phyloP scores from a whole-genome alignment of 169 alveolate genomes.

The Perkinsus chesapeaki region DNA sequence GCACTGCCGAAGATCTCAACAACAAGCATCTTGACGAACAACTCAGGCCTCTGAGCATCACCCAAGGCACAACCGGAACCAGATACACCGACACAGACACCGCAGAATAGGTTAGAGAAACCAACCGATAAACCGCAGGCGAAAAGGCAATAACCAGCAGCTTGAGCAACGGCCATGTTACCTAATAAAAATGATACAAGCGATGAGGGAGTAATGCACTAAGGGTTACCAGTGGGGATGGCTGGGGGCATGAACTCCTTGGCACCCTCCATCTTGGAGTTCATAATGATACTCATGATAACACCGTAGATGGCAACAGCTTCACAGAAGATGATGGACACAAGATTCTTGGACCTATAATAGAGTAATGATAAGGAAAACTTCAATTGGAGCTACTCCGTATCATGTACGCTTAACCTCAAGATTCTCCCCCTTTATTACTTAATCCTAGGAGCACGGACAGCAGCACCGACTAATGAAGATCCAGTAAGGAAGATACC shows the following conservation, averaged over 20 bases:
- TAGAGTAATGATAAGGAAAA: background rate
- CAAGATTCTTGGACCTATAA: constrained; percentile 89
- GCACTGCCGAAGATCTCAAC: constrained; percentile 99
- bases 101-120: constrained; percentile 93
- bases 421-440: background rate
- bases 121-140: constrained; percentile 98
- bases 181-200: background rate
- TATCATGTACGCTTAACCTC: background rate
- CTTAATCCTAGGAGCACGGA: constrained; percentile 94
- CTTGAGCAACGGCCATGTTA: constrained; percentile 30
- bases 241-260: constrained; percentile 21
- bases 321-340: constrained; percentile 98
- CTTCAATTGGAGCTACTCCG: background rate
- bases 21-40: constrained; percentile 95
- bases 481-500: constrained; percentile 92
- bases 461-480: constrained; percentile 94
- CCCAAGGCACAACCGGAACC: constrained; percentile 99
- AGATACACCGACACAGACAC: constrained; percentile 95
- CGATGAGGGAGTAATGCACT: constrained; percentile 30
- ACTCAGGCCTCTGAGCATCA: constrained; percentile 97
- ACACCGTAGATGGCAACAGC: constrained; percentile 97
- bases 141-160: constrained; percentile 87
- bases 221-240: constrained; percentile 52
- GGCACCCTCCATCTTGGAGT: constrained; percentile 41
- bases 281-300: constrained; percentile 79